Percentiles rank a stretch among this genome's conserved stretches.
Evolutionary conservation across 805 yeast genomes (phyloP).

Genomic region (Wickerhamiella sorbophila): DNA sequence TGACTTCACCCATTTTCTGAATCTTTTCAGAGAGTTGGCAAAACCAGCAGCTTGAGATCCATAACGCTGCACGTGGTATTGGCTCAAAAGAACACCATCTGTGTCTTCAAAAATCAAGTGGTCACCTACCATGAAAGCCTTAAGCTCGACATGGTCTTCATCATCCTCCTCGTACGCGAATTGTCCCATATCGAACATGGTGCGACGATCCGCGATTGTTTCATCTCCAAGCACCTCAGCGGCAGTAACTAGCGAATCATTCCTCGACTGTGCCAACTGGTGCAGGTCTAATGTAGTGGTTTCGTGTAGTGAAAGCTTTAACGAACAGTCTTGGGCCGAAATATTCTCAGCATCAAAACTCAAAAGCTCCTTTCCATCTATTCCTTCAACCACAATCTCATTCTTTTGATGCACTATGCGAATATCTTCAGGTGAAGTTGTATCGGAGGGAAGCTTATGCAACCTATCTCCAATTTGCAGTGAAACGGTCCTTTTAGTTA

Average conservation of each 20-base stretch:
- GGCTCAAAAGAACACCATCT: constrained; percentile 81
- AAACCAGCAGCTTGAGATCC: too few relatives aligned
- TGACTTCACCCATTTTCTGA: too few relatives aligned
- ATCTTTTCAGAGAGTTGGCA: too few relatives aligned
- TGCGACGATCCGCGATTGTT: too few relatives aligned
- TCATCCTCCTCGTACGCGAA: neutral
- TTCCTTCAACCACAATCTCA: constrained; percentile 58
- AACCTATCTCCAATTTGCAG: constrained; percentile 11
- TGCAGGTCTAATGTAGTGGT: constrained; percentile 6
- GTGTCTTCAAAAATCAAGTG: constrained; percentile 72
- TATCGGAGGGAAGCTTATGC: constrained; percentile 10
- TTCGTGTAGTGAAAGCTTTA: constrained; percentile 11
- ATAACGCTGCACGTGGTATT: constrained; percentile 61
- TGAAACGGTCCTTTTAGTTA: constrained; percentile 9
- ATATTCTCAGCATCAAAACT: constrained; percentile 82
- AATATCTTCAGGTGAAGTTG: constrained; percentile 18
- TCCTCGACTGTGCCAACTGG: neutral
- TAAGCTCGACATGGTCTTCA: constrained; percentile 10
- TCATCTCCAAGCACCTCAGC: neutral
- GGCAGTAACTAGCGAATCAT: neutral
- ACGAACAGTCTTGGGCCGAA: constrained; percentile 42
- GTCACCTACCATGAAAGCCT: constrained; percentile 45
- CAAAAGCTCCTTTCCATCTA: too few relatives aligned
- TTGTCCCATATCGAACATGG: neutral
- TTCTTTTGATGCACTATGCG: constrained; percentile 56